Base-by-base conservation (phyloP, 2,329 filamentous ascomycete genomes). In the Daldinia sp. region DNA sequence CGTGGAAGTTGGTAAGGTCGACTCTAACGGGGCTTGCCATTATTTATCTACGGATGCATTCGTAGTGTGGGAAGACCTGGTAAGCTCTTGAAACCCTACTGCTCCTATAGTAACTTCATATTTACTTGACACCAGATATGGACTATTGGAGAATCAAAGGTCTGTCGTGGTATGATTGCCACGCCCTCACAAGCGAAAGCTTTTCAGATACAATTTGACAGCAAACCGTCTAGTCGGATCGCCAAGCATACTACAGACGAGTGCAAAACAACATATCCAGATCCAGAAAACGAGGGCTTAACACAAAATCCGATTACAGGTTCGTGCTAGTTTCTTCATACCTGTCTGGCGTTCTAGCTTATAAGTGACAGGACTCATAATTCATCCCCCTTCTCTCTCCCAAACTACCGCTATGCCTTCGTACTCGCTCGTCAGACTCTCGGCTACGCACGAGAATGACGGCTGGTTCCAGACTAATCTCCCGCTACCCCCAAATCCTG, bases 391-490 rank as follows among this genome's bases (percentile, higher is more conserved):
- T 2, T 75, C 80, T 35, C 69, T 76, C 0, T 68, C 72, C 3
- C 75, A 76, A 15, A 74, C 71, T 7, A 76, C 77, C 0, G 65
- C 77, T 0, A 78, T 78, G 0, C 86, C 87, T 0, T 75, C 81
- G 5, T 89, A 87, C 74, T 85, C 86, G 0, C 79, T 87, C 9
- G 81, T 85, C 33, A 84, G 87, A 18, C 78, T 85, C 37, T 86
- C 86, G 0, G 87, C 84, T 7, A 88, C 86, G 0, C 77, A 82
- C 3, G 82, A 80, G 2, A 88, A 86, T 68, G 74, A 78, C 13
- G 81, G 83, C 70, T 89, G 87, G 87, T 86, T 83, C 67, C 82
- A 88, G 65, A 85, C 83, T 15, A 88, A 86, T 69, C 73, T 82
- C 1, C 75, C 80, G 13, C 60, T 76, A 0, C 69, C 75, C 0